Evolutionary conservation across 2,329 filamentous ascomycete species (phyloP), one percentile per base, ranked within the genome.

Genomic region (Penicillium italicum): DNA sequence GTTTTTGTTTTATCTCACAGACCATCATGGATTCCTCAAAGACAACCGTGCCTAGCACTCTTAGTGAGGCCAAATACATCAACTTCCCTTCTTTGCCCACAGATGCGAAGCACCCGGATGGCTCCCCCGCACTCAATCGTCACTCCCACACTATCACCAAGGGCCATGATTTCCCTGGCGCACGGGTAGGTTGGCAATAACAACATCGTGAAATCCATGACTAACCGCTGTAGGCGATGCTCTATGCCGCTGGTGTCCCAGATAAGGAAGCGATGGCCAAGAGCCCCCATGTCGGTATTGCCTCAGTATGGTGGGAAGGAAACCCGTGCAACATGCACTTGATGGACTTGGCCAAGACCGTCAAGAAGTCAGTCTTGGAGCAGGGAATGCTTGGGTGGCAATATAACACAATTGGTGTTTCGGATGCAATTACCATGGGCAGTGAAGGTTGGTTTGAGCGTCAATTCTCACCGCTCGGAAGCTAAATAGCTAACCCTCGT

Each of bases 241-340:
- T 97, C 22, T 97, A 96, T 75, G 92, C 89, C 14, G 91, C 93
- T 9, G 93, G 93, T 24, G 89, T 97, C 33, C 90, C 91, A 1
- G 84, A 91, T 69, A 82, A 85, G 66, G 80, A 94, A 53, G 85
- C 87, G 68, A 96, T 97, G 90, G 92, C 93, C 76, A 93, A 83
- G 55, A 88, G 89, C 50, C 90, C 93, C 12, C 93, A 97, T 61
- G 89, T 97, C 26, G 93, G 93, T 55, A 85, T 97, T 69, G 88
- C 91, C 8, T 91, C 89, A 5, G 90, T 97, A 5, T 97, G 92
- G 92, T 97, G 92, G 92, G 91, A 97, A 75, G 93, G 93, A 28
- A 97, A 97, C 71, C 90, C 93, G 36, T 97, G 92, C 85, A 96
- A 96, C 51, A 75, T 77, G 70, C 67, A 78, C 87, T 86, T 97